phyloP scores from a whole-genome alignment of 1,139 yeast species.

The Pichia sp. region DNA sequence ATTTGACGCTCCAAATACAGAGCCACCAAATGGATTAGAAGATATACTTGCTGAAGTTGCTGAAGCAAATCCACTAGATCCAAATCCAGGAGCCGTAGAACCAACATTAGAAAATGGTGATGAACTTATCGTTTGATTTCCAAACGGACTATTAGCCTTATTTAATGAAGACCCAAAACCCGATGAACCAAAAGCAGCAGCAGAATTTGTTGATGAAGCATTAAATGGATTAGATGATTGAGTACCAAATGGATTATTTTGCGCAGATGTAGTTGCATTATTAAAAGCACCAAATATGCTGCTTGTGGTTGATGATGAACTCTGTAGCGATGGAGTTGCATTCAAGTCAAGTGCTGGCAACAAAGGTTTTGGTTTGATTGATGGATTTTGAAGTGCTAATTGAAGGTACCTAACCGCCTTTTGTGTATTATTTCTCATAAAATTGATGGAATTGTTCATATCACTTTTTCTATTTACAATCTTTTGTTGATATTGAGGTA shows the following conservation, averaged over 20 bases:
- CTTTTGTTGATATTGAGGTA: constrained; percentile 37
- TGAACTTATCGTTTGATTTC: constrained; percentile 6
- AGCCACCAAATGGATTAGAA: constrained; percentile 16
- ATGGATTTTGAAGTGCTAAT: constrained; percentile 36
- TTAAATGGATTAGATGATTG: constrained; percentile 8
- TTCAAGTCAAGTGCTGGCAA: constrained; percentile 30
- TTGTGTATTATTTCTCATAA: constrained; percentile 36
- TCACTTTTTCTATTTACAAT: constrained; percentile 40
- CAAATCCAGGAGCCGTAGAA: background rate
- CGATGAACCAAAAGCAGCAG: constrained; percentile 12
- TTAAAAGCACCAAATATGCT: constrained; percentile 9
- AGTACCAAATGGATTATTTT: constrained; percentile 18
- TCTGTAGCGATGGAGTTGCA: background rate
- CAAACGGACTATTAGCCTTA: constrained; percentile 13
- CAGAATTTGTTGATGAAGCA: constrained; percentile 17
- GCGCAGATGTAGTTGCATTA: background rate
- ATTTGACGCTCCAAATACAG: constrained; percentile 3
- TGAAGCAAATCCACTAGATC: constrained; percentile 5
- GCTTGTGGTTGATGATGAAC: background rate
- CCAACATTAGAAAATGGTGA: constrained; percentile 22
- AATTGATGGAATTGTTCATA: constrained; percentile 39
- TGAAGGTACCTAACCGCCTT: constrained; percentile 57
- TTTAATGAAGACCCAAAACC: constrained; percentile 14
- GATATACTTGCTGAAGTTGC: background rate
- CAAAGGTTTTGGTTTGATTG: constrained; percentile 34